Base-by-base conservation (phyloP, 2,329 filamentous ascomycete species). In the Clarireedia paspali region DNA sequence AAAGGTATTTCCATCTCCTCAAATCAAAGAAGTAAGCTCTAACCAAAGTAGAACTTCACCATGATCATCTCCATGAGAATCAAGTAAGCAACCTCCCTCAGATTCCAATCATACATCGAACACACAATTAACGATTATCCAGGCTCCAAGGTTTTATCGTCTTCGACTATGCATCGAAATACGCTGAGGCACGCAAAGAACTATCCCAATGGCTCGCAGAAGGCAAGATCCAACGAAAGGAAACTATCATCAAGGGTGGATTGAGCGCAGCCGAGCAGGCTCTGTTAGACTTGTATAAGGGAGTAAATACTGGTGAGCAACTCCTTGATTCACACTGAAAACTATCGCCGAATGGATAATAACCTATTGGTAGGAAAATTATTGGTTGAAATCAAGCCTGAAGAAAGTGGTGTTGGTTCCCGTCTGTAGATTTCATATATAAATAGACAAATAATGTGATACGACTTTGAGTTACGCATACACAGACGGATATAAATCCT, bases 71-170 rank as follows among this genome's bases (percentile, higher is more conserved):
- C 72, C 5, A 81, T 81, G 75, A 72, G 81, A 58, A 78, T 83
- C 44, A 66, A 71, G 70, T 75, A 64, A 69, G 68, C 39, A 23
- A 5, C 24, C 20, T 47, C 20, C 23, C 14, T 27, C 23, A 24
- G 14, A 47, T 47, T 14, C n/a, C 34, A 26, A 6, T 9, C 9
- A 15, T 23, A 34, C 40, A 17, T 39, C 17, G 42, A 26, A 26
- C 3, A 2, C 7, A 20, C 15, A 15, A 24, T 9, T 47, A 24
- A 24, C 44, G 17, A 26, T 24, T 4, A 47, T 20, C 6, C n/a
- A 77, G 73, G 53, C 82, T 88, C 75, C 77, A 86, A 71, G 85
- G 85, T 0, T 91, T 91, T 71, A 85, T 91, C 59, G 79, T 89
- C 49, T 80, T 88, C 55, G 88, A 91, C 68, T 88, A 78, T 65